phyloP scores from a whole-genome alignment of 2,329 filamentous ascomycete species.

The Beauveria sp. region DNA sequence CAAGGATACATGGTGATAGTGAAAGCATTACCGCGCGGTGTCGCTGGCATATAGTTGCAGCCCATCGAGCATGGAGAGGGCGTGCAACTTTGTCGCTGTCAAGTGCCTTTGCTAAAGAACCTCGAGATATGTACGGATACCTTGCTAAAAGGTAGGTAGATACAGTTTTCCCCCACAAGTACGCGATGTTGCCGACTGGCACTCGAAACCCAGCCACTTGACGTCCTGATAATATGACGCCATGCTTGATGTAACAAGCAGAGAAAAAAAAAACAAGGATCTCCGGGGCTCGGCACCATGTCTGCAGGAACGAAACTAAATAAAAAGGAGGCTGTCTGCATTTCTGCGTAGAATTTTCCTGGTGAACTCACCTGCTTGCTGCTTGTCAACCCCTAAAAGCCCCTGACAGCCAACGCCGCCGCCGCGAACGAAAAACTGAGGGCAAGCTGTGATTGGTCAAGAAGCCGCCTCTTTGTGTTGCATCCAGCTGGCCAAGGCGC shows the following conservation, averaged over 20 bases:
- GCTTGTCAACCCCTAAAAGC: not conserved
- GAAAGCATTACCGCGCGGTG: not conserved
- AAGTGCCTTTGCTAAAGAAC: too few relatives aligned
- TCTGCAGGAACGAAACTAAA: too few relatives aligned
- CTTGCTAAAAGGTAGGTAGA: not conserved
- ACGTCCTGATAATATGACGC: not conserved
- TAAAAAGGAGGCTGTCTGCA: too few relatives aligned
- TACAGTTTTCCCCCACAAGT: not conserved
- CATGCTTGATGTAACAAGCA: not conserved
- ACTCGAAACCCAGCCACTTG: not conserved
- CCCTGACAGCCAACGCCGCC: not conserved
- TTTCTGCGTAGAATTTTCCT: too few relatives aligned
- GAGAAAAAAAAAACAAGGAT: not conserved
- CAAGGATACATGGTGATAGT: not conserved
- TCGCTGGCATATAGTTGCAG: too few relatives aligned
- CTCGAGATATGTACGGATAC: not conserved
- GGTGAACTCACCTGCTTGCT: too few relatives aligned
- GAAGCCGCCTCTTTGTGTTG: not conserved
- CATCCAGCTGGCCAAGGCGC: not conserved
- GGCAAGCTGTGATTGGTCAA: not conserved
- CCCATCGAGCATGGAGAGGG: too few relatives aligned
- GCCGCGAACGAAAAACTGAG: not conserved
- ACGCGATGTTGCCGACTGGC: not conserved
- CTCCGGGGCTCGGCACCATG: too few relatives aligned
- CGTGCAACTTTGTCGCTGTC: too few relatives aligned